Evolutionary conservation across 108 stramenopile species (phyloP).

Genomic region (Skeletonema grethae): DNA sequence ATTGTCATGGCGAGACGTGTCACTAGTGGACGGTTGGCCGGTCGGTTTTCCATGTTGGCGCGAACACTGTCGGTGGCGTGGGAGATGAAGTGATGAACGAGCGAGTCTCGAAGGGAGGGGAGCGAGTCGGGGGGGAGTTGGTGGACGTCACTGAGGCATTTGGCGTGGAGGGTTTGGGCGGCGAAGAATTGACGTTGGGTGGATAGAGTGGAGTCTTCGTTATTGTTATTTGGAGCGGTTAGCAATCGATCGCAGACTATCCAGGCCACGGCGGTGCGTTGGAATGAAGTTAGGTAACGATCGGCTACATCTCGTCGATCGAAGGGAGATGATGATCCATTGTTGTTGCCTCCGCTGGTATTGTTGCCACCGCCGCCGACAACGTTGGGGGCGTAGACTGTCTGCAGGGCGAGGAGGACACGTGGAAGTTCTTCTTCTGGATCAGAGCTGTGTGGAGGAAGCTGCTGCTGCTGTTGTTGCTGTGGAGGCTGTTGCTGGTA

Average conservation of each 20-base stretch:
- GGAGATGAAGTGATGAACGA: constrained; percentile 56
- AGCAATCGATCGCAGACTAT: constrained; percentile 82
- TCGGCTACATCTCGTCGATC: constrained; percentile 77
- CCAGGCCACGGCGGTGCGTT: constrained; percentile 69
- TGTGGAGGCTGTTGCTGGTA: constrained; percentile 10
- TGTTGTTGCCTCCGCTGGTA: constrained; percentile 5
- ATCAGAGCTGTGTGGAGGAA: constrained; percentile 72
- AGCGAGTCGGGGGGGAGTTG: constrained; percentile 61
- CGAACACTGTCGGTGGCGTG: constrained; percentile 38
- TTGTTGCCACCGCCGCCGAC: background rate
- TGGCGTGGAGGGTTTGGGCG: constrained; percentile 83
- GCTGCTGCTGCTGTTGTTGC: constrained; percentile 24
- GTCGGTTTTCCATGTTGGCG: constrained; percentile 24
- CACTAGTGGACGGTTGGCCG: constrained; percentile 46
- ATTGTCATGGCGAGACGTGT: constrained; percentile 78
- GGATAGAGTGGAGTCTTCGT: constrained; percentile 18
- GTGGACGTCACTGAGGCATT: constrained; percentile 69
- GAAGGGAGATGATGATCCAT: constrained; percentile 31
- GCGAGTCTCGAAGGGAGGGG: constrained; percentile 67
- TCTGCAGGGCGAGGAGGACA: constrained; percentile 67
- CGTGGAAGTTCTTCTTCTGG: constrained; percentile 71
- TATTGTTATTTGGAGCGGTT: background rate
- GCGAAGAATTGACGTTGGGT: constrained; percentile 85
- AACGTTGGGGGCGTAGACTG: constrained; percentile 62
- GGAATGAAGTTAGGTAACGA: constrained; percentile 79